Evolutionary conservation across 2,329 filamentous ascomycete species (phyloP), one percentile per base, ranked within the genome.

Genomic region (Xylariomycetidae sp.): DNA sequence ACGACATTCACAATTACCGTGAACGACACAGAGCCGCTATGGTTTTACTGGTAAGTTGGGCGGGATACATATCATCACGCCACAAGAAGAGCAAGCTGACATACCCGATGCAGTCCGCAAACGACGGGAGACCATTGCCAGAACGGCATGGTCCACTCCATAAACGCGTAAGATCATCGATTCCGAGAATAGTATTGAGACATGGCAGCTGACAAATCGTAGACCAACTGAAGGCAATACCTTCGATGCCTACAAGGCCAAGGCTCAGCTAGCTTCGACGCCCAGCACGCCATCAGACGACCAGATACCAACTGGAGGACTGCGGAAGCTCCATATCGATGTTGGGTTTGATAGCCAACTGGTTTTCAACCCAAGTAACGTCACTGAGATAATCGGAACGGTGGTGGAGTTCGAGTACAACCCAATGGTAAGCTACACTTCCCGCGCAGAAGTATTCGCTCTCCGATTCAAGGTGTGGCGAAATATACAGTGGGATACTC

Each of bases 1-100:
- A 61, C 59, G 1, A 55, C 58, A 6, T 72, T 65, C 49, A 64
- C 61, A 19, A 60, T 72, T 37, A 59, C 56, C 2, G 47, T 72
- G 26, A 61, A 64, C 23, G 58, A 68, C 42, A 64, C 61, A 4
- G 60, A 64, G 37, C 64, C 68, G 4, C 56, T 68, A 13, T 72
- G 67, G 65, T 58, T 66, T 37, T 73, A 72, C 46, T 72, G 47
- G 47, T 50, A 22, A 44, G 47, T 23, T 16, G 8, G n/a, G n/a
- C n/a, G n/a, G n/a, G n/a, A n/a, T n/a, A n/a, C n/a, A 15, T 23
- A 20, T 18, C 13, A n/a, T 9, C 4, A 10, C 2, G n/a, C 14
- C 7, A 26, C 4, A n/a, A 4, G 10, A 39, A 15, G 16, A 39
- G 18, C 10, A 7, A 19, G 4, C 19, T 30, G n/a, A 20, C 34